Conservation (phyloP, 441 rosid species). For the Arabidopsis lyrata region DNA sequence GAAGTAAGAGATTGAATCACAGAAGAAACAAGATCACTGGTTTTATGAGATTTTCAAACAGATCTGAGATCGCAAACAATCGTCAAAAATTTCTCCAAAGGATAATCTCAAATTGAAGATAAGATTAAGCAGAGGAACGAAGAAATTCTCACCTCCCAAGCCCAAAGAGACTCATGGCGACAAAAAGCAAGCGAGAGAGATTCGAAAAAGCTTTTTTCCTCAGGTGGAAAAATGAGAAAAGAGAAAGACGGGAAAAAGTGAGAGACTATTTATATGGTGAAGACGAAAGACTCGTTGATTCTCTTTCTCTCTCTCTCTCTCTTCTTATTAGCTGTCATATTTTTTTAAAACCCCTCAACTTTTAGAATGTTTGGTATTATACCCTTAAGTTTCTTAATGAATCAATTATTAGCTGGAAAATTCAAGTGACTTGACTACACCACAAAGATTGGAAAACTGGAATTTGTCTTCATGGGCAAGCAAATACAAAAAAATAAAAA, state of each 20-base stretch:
- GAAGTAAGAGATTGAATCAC: slow-evolving; percentile 12
- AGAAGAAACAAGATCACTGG: slow-evolving; percentile 24
- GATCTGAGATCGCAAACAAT: slow-evolving; percentile 44
- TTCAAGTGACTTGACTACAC: slow-evolving; percentile 5
- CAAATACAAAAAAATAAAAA: neutral
- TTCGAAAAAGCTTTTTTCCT: slow-evolving; percentile 9
- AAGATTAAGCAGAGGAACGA: neutral
- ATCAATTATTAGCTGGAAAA: slow-evolving; percentile 29
- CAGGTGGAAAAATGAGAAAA: slow-evolving; percentile 30
- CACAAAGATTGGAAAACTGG: neutral
- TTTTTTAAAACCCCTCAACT: slow-evolving; percentile 8
- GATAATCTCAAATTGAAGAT: neutral
- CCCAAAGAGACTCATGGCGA: slow-evolving; percentile 47
- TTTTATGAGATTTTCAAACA: slow-evolving; percentile 2
- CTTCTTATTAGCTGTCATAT: slow-evolving; percentile 46
- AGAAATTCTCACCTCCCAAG: slow-evolving; percentile 34
- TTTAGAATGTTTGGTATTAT: neutral
- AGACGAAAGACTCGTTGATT: slow-evolving; percentile 36
- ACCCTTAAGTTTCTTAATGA: neutral
- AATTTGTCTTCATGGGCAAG: slow-evolving; percentile 12
- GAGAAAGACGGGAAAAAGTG: slow-evolving; percentile 27
- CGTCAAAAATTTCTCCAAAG: neutral
- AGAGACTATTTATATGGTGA: slow-evolving; percentile 31
- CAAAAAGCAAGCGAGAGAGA: slow-evolving; percentile 22
- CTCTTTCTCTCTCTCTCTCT: slow-evolving; percentile 33